phyloP scores from a whole-genome alignment of 371 early-diverging fungal genomes.

The Chytridium lagenaria region DNA sequence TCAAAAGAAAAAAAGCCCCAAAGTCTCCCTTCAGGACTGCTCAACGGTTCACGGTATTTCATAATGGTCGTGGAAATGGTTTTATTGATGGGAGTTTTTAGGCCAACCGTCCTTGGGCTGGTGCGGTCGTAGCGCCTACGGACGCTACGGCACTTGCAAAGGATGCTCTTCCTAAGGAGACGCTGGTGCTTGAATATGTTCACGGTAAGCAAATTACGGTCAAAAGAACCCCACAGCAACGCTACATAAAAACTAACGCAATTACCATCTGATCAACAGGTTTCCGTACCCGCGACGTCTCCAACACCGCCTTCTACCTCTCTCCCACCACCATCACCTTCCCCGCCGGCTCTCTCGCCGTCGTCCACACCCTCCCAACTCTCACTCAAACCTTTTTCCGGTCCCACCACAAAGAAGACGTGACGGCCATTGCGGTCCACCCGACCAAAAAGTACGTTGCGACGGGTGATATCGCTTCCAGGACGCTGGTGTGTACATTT shows the following conservation, averaged over 20 bases:
- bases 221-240: background rate
- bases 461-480: constrained; percentile 36
- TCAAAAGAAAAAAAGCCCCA: constrained; percentile 18
- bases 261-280: constrained; percentile 11
- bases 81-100: background rate
- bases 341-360: constrained; percentile 43
- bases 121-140: constrained; percentile 37
- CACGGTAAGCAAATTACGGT: constrained; percentile 25
- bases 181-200: constrained; percentile 36
- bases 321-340: constrained; percentile 31
- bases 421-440: constrained; percentile 37
- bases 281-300: constrained; percentile 42
- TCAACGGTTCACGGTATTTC: constrained; percentile 29
- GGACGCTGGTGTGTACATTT: constrained; percentile 31
- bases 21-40: constrained; percentile 25
- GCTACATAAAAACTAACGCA: background rate
- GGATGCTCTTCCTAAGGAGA: constrained; percentile 30
- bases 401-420: constrained; percentile 41
- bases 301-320: constrained; percentile 43
- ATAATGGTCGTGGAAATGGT: too few relatives aligned
- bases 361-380: constrained; percentile 31
- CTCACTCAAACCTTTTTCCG: constrained; percentile 37
- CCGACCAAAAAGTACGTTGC: constrained; percentile 31
- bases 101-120: constrained; percentile 37
- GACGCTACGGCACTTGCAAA: constrained; percentile 16